Conservation (phyloP, 192 early-diverging fungal genomes). For the Backusella tarrabulga region DNA sequence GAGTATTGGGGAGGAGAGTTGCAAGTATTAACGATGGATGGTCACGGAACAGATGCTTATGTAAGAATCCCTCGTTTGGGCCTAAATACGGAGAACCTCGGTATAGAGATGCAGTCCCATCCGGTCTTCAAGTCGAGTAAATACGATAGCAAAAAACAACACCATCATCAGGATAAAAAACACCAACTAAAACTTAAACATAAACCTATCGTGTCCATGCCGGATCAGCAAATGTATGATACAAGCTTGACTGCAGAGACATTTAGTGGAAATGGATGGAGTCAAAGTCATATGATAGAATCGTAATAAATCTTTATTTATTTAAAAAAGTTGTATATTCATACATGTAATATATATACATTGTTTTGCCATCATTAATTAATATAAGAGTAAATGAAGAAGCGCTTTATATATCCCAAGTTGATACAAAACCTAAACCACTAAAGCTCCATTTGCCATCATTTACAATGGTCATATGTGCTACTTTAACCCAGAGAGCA, state of each 20-base stretch:
- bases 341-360: background rate
- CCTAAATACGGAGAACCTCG: slow-evolving; percentile 58
- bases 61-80: slow-evolving; percentile 73
- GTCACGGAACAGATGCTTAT: slow-evolving; percentile 92
- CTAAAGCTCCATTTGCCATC: slow-evolving; percentile 33
- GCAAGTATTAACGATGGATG: slow-evolving; percentile 77
- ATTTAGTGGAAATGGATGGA: slow-evolving; percentile 21
- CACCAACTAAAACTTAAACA: background rate
- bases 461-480: slow-evolving; percentile 33
- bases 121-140: background rate
- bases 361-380: too few species aligned
- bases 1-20: slow-evolving; percentile 95
- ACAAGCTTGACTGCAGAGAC: slow-evolving; percentile 7
- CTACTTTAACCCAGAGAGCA: slow-evolving; percentile 29
- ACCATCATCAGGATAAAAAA: background rate
- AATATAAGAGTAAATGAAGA: background rate
- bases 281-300: slow-evolving; percentile 13
- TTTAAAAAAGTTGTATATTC: background rate
- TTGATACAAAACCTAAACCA: slow-evolving; percentile 27
- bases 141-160: background rate
- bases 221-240: slow-evolving; percentile 10
- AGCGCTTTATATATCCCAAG: background rate
- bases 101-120: slow-evolving; percentile 17
- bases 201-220: background rate
- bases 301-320: background rate